These are phyloP conservation scores for Solanum hybrid DNA, from an alignment of 305 asterid species.

Conservation along the genomic window DNA sequence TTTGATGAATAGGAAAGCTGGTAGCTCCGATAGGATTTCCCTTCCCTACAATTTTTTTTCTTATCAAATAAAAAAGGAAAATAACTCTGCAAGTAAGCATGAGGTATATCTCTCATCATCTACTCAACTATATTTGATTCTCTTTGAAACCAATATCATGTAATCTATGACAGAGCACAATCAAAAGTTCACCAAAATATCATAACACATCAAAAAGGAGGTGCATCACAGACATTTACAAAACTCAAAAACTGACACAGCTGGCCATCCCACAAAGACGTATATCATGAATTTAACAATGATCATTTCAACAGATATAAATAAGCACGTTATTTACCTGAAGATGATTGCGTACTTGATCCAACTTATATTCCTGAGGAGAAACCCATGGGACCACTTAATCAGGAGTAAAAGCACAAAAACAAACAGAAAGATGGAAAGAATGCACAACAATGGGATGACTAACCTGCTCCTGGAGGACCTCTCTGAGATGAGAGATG, in stretches of 20 bases:
- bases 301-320: background rate
- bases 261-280: background rate
- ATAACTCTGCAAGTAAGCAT: background rate
- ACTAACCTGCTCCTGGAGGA: slow-evolving; percentile 80
- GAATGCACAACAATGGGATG: background rate
- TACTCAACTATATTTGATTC: background rate
- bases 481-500: slow-evolving; percentile 62
- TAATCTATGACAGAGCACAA: background rate
- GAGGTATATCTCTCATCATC: background rate
- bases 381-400: slow-evolving; percentile 7
- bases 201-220: background rate
- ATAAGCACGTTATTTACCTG: slow-evolving; percentile 44
- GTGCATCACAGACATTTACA: background rate
- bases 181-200: background rate
- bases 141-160: background rate
- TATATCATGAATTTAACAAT: background rate
- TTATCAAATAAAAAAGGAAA: background rate
- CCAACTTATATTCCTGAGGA: slow-evolving; percentile 68
- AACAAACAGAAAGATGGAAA: background rate
- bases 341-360: slow-evolving; percentile 66
- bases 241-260: background rate
- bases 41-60: background rate
- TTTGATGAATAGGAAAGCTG: background rate
- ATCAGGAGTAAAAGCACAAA: slow-evolving; percentile 9
- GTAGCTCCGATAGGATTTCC: background rate